These are phyloP conservation scores for Cryoendolithus antarcticus DNA, from an alignment of 2,329 filamentous ascomycete genomes.

Conservation along the genomic window DNA sequence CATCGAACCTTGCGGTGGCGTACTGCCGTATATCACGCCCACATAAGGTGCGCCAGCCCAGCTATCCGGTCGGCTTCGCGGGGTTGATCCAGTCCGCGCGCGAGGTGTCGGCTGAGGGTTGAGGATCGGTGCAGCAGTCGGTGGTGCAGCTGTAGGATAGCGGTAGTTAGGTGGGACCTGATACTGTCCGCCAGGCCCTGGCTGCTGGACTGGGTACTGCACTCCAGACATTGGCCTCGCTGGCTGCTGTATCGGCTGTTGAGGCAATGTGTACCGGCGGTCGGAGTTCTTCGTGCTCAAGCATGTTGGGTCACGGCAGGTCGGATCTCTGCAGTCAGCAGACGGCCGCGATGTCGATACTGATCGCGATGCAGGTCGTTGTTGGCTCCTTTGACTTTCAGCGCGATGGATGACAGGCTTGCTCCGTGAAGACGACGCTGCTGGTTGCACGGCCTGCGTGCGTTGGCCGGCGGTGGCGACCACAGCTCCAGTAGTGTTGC, in stretches of 20 bases:
- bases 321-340: slow-evolving; percentile 41
- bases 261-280: slow-evolving; percentile 13
- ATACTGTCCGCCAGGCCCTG: slow-evolving; percentile 7
- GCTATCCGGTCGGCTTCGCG: slow-evolving; percentile 13
- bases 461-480: neutral
- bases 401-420: slow-evolving; percentile 16
- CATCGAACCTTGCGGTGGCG: slow-evolving; percentile 2
- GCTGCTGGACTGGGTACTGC: slow-evolving; percentile 8
- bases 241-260: slow-evolving; percentile 5
- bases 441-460: slow-evolving; percentile 1
- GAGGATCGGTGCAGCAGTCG: neutral
- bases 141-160: slow-evolving; percentile 6
- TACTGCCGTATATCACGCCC: neutral
- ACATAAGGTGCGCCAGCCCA: slow-evolving; percentile 8
- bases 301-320: slow-evolving; percentile 26
- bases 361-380: slow-evolving; percentile 5
- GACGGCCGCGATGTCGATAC: slow-evolving; percentile 31
- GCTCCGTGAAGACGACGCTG: slow-evolving; percentile 7
- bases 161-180: slow-evolving; percentile 8
- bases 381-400: slow-evolving; percentile 9
- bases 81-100: slow-evolving; percentile 7
- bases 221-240: slow-evolving; percentile 6
- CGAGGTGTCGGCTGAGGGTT: slow-evolving; percentile 4
- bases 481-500: slow-evolving; percentile 4
- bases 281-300: slow-evolving; percentile 9